phyloP scores from a whole-genome alignment of 495 filamentous ascomycete species.

The Talaromyces adpressus region DNA sequence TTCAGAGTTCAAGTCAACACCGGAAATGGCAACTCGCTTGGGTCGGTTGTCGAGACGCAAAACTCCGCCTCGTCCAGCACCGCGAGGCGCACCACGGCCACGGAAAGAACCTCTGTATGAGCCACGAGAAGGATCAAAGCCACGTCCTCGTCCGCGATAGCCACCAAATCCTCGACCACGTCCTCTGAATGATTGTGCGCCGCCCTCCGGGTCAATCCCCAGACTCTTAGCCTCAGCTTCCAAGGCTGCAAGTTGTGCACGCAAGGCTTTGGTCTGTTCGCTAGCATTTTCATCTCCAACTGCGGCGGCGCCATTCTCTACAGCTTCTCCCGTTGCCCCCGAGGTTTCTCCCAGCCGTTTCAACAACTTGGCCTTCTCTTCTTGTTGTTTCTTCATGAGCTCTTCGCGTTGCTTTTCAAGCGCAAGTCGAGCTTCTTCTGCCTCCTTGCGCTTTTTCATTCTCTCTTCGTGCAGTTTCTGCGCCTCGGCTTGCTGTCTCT shows the following conservation, averaged over 20 bases:
- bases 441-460: slow-evolving; percentile 61
- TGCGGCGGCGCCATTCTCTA: slow-evolving; percentile 13
- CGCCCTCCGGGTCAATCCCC: slow-evolving; percentile 57
- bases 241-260: slow-evolving; percentile 72
- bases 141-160: slow-evolving; percentile 41
- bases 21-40: slow-evolving; percentile 65
- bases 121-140: slow-evolving; percentile 40
- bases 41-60: slow-evolving; percentile 85
- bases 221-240: slow-evolving; percentile 79
- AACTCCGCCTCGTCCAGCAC: slow-evolving; percentile 50
- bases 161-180: slow-evolving; percentile 29
- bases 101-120: slow-evolving; percentile 44
- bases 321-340: slow-evolving; percentile 19
- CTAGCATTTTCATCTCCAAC: slow-evolving; percentile 36
- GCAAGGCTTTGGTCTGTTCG: slow-evolving; percentile 58
- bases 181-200: slow-evolving; percentile 31
- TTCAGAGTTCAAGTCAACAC: slow-evolving; percentile 58
- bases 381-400: slow-evolving; percentile 63
- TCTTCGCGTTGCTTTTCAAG: slow-evolving; percentile 73
- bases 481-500: slow-evolving; percentile 66
- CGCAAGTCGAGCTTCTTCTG: slow-evolving; percentile 62
- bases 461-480: slow-evolving; percentile 77
- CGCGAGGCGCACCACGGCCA: slow-evolving; percentile 47
- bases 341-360: slow-evolving; percentile 43
- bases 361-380: slow-evolving; percentile 66